phyloP scores from a whole-genome alignment of 2,329 filamentous ascomycete genomes.

The Talaromyces sp. region DNA sequence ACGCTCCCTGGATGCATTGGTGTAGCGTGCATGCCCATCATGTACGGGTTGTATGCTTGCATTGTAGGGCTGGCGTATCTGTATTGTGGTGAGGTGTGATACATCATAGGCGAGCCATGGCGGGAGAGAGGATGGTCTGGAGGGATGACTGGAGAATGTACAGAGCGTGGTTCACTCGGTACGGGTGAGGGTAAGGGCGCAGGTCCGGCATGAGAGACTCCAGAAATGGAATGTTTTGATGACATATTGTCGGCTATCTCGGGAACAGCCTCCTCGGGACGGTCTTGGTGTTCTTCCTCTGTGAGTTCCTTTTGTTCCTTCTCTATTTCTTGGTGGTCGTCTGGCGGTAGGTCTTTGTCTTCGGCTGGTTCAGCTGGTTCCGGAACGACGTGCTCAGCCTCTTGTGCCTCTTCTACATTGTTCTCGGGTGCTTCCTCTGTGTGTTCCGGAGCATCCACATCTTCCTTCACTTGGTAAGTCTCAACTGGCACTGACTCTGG shows the following conservation, averaged over 20 bases:
- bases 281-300: not conserved
- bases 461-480: not conserved
- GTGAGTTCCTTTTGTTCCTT: not conserved
- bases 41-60: conserved; percentile 38
- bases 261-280: not conserved
- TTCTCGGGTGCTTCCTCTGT: not conserved
- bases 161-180: conserved; percentile 31
- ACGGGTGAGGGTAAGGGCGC: conserved; percentile 35
- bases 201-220: conserved; percentile 19
- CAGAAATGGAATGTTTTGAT: conserved; percentile 5
- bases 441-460: not conserved
- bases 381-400: not conserved
- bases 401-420: not conserved
- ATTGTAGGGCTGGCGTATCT: conserved; percentile 40
- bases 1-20: conserved; percentile 30
- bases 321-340: not conserved
- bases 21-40: conserved; percentile 32
- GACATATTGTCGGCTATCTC: not conserved
- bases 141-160: conserved; percentile 22
- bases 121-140: conserved; percentile 28
- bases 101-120: conserved; percentile 25
- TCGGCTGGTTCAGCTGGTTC: not conserved
- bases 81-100: conserved; percentile 25
- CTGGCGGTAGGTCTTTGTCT: not conserved
- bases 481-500: not conserved